phyloP scores from a whole-genome alignment of 148 eudicot genomes.

The Chenopodium quinoa region DNA sequence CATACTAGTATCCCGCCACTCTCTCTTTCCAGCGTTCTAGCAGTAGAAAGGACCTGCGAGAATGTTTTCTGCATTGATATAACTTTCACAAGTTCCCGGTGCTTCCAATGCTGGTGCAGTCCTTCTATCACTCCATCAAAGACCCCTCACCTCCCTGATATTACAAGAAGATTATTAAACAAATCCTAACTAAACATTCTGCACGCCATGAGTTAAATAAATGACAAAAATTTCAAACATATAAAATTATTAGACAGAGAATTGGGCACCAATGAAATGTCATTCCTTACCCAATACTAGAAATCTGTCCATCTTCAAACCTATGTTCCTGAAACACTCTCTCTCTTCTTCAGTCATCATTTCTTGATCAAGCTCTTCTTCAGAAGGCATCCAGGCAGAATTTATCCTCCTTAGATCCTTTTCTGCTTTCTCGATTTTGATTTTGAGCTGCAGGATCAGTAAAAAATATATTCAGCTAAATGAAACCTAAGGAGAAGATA shows the following conservation, averaged over 20 bases:
- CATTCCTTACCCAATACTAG: constrained; percentile 66
- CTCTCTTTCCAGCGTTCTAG: constrained; percentile 68
- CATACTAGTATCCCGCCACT: constrained; percentile 76
- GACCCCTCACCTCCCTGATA: constrained; percentile 82
- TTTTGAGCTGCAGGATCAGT: constrained; percentile 53
- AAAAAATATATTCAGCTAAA: neutral
- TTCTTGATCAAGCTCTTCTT: constrained; percentile 66
- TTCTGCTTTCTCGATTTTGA: constrained; percentile 60
- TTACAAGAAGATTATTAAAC: constrained; percentile 15
- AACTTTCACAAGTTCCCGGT: constrained; percentile 83
- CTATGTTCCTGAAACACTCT: constrained; percentile 66
- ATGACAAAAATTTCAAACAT: neutral
- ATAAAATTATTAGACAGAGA: neutral
- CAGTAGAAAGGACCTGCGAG: constrained; percentile 60
- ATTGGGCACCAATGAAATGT: neutral
- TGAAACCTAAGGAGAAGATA: neutral
- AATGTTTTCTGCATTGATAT: constrained; percentile 72
- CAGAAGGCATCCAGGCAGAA: constrained; percentile 54
- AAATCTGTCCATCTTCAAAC: constrained; percentile 55
- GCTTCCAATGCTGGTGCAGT: constrained; percentile 96
- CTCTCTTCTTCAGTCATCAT: constrained; percentile 83
- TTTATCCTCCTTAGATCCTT: constrained; percentile 47
- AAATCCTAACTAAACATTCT: neutral
- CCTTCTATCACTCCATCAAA: constrained; percentile 95
- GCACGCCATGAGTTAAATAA: neutral